A percentile compares a stretch with the other conserved stretches of the same genome.
Evolutionary conservation across 257 asterid species (phyloP).

Genomic region (Jacaranda copaia): DNA sequence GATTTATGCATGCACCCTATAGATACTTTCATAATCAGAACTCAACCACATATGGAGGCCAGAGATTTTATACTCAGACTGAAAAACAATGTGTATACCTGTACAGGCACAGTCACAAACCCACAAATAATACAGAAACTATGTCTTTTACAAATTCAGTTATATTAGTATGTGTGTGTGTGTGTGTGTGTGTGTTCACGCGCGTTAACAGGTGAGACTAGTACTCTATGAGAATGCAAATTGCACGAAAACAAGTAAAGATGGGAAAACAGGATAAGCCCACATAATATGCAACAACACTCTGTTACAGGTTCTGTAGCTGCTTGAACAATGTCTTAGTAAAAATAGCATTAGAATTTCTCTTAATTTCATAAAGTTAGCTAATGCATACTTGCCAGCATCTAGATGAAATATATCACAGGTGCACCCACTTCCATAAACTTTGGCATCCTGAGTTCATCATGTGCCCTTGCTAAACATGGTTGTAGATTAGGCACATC

Average conservation of each 20-base stretch:
- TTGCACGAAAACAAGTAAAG: not conserved
- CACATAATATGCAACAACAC: not conserved
- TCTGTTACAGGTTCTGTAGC: not conserved
- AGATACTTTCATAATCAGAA: too few relatives aligned
- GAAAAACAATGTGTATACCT: too few relatives aligned
- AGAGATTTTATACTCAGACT: not conserved
- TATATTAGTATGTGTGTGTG: too few relatives aligned
- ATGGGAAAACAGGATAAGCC: not conserved
- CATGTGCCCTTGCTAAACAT: not conserved
- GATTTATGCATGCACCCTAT: not conserved
- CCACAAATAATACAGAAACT: not conserved
- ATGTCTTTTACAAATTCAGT: not conserved
- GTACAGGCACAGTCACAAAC: too few relatives aligned
- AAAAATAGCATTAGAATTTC: not conserved
- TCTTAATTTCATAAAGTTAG: not conserved
- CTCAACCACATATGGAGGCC: not conserved
- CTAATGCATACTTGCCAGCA: not conserved
- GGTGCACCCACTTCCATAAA: not conserved
- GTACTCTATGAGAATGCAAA: constrained; percentile 32
- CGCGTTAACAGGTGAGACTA: too few relatives aligned
- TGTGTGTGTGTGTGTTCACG: too few relatives aligned
- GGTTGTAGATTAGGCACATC: not conserved
- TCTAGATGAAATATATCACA: not conserved
- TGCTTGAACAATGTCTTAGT: not conserved
- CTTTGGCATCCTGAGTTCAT: not conserved